A percentile compares a stretch with the other conserved stretches of the same genome.
phyloP scores from a whole-genome alignment of 2,329 filamentous ascomycete species.

The Tolypocladium guangdongense region DNA sequence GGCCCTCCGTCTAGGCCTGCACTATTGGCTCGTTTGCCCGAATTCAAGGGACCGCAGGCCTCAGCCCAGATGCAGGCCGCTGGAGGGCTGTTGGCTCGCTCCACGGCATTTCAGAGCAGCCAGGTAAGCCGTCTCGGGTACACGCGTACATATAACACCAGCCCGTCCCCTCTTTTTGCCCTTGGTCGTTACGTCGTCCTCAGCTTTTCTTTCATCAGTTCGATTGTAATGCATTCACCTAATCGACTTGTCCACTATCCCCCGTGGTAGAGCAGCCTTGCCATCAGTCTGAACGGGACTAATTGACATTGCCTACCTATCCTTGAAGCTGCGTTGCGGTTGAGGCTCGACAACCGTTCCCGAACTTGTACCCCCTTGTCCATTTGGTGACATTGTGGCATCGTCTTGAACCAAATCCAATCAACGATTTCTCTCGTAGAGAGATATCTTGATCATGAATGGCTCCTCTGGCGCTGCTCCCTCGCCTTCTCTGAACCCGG shows the following conservation, averaged over 20 bases:
- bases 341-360: background rate
- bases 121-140: background rate
- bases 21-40: conserved; percentile 1
- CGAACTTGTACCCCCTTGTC: too few relatives aligned
- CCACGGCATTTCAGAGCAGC: background rate
- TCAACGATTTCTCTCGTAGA: background rate
- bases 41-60: background rate
- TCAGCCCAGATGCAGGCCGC: conserved; percentile 1
- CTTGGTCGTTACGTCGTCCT: background rate
- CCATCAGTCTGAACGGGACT: background rate
- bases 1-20: background rate
- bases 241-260: too few relatives aligned
- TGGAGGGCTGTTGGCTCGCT: background rate
- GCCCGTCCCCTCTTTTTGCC: background rate
- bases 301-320: background rate
- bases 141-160: background rate
- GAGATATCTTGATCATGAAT: background rate
- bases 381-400: background rate
- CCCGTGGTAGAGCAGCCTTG: background rate
- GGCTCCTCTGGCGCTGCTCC: conserved; percentile 3
- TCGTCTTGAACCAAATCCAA: background rate
- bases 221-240: background rate
- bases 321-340: too few relatives aligned
- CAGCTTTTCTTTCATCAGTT: background rate
- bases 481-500: conserved; percentile 6